These are phyloP conservation scores for Kodamaea sagamina DNA, from an alignment of 805 yeast species.

Conservation along the genomic window DNA sequence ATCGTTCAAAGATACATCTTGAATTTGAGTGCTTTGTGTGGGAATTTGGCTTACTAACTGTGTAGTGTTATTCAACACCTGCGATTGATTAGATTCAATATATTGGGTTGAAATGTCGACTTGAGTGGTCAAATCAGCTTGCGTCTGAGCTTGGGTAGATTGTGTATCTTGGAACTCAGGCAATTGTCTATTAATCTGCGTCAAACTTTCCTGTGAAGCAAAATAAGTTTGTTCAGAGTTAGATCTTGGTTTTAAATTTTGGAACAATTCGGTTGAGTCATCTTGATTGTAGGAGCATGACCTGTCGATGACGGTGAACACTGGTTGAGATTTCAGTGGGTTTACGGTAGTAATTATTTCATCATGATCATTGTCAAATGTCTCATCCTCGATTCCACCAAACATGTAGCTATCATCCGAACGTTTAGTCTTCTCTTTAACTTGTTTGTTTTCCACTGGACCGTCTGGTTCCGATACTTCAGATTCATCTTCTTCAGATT, in stretches of 20 bases:
- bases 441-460: conserved; percentile 8
- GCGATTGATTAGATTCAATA: conserved; percentile 4
- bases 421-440: conserved; percentile 7
- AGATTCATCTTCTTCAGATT: conserved; percentile 21
- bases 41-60: neutral
- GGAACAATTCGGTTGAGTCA: conserved; percentile 23
- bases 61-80: neutral
- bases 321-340: conserved; percentile 7
- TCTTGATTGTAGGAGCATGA: conserved; percentile 5
- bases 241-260: conserved; percentile 31
- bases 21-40: conserved; percentile 4
- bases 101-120: conserved; percentile 11
- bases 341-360: conserved; percentile 19
- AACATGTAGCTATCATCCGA: conserved; percentile 34
- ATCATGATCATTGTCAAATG: conserved; percentile 13
- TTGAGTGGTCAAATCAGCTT: conserved; percentile 22
- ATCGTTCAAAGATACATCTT: neutral
- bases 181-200: conserved; percentile 16
- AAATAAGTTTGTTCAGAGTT: neutral
- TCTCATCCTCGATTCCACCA: conserved; percentile 20
- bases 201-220: conserved; percentile 14
- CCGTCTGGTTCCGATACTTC: conserved; percentile 13
- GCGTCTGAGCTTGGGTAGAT: conserved; percentile 19
- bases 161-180: conserved; percentile 28
- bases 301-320: conserved; percentile 1